Base-by-base conservation (phyloP, 345 rosid species). In the Bruguiera parviflora region DNA sequence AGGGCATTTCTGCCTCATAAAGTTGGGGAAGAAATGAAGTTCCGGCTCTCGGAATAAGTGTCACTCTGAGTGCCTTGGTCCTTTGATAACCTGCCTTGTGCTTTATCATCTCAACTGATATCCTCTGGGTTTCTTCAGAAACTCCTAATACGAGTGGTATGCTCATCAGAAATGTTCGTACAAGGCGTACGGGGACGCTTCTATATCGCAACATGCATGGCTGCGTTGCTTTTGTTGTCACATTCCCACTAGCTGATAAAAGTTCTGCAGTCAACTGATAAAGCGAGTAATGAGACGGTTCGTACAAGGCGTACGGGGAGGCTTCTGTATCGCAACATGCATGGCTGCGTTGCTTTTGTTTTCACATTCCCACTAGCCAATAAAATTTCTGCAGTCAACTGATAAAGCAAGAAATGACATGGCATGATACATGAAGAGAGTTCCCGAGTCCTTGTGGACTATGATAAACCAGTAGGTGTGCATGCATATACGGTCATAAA, bases 271-370 rank as follows among this genome's bases (percentile, higher is more conserved):
- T 88, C 77, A 91, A 65, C 96, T 94, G 80, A 33, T 55, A 18
- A 51, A 60, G 64, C 32, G 49, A 32, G 15, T 63, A 11, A 63
- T 28, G 22, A 58, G 73, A 8, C n/a, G n/a, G 90, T 84, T 62
- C 89, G 64, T 1, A 78, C 69, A 8, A 91, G 78, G 58, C 92
- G 84, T 61, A 89, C 58, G 0, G 96, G 90, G 20, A 78, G 76
- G 87, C 97, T 94, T 72, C 87, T 79, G 35, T 80, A 91, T 10
- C 65, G 79, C 68, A 91, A 65, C 89, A 91, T 88, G 62, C 94
- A 84, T 25, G 96, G 96, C 60, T 79, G 92, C 72, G 92, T 94
- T 0, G 90, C 88, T 65, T 75, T 86, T 0, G 88, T 75, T 0
- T 76, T 84, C 66, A 79, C 83, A 55, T 81, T 71, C 53, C 87